Base-by-base conservation (phyloP, 2,329 filamentous ascomycete genomes). In the Lecanicillium sp. region DNA sequence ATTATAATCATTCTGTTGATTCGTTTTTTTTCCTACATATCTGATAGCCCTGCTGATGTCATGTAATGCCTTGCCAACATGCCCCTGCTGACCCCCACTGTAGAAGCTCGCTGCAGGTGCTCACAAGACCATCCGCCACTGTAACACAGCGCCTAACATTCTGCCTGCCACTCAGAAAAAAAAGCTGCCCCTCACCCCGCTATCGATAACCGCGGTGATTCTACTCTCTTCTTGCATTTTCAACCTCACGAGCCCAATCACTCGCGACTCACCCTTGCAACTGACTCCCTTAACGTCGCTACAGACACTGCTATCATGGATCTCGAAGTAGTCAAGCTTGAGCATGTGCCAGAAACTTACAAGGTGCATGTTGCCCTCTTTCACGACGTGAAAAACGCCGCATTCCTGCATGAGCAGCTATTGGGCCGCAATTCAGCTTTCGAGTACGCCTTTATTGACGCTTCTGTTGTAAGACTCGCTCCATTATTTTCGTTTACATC, bases 391-490 rank as follows among this genome's bases (percentile, higher is more conserved):
- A 64, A 77, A 52, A 98, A 98, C 64, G 78, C 89, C 10, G 67
- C 78, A 1, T 90, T 85, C 60, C 73, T 98, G 36, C 84, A 90
- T 44, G 74, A 84, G 56, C 90, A 96, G 68, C 79, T 98, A 5
- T 74, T 97, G n/a, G 77, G 81, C 5, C 86, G 87, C 44, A 95
- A 97, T 62, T 61, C 79, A 10, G 83, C 84, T 8, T 97, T 90
- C 58, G 90, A 97, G 67, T 97, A 97, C 72, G 90, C 90, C 27
- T 86, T 98, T 56, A 78, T 98, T 39, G 91, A 98, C 68, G 90
- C 90, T 17, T 81, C 79, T 38, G 79, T 87, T 64, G 84, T 90
- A 74, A 14, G 45, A 4, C 36, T n/a, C 12, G 2, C 9, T n/a
- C n/a, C n/a, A n/a, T n/a, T n/a, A n/a, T n/a, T 32, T 20, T 21